phyloP scores from a whole-genome alignment of 1,284 basidiomycete genomes.

The Ustilago xerochloae region DNA sequence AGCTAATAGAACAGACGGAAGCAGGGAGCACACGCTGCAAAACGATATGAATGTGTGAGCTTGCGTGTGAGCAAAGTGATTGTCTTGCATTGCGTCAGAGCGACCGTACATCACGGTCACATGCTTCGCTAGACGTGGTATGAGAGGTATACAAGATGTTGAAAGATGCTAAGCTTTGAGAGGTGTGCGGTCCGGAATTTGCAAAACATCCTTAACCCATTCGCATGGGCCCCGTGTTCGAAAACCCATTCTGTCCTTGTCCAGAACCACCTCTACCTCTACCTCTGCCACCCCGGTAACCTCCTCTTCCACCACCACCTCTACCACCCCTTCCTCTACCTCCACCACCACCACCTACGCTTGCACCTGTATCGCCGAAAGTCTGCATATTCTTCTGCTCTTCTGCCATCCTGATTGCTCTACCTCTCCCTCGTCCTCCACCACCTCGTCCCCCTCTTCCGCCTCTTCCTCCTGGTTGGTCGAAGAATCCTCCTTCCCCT shows the following conservation, averaged over 20 bases:
- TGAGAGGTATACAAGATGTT: not conserved
- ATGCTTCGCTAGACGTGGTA: no score
- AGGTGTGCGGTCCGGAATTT: no score
- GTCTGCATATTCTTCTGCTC: slow-evolving; percentile 64
- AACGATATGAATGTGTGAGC: no score
- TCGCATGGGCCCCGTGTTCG: slow-evolving; percentile 29
- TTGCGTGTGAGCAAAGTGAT: not conserved
- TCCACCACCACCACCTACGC: slow-evolving; percentile 1
- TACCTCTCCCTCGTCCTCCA: slow-evolving; percentile 44
- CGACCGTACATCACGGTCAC: no score
- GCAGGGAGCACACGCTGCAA: no score
- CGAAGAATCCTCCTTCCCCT: slow-evolving; percentile 24
- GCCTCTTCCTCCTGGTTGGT: slow-evolving; percentile 21
- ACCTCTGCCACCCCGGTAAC: slow-evolving; percentile 2
- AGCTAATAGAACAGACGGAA: no score
- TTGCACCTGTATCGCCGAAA: slow-evolving; percentile 60
- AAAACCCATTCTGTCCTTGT: not conserved
- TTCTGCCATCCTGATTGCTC: slow-evolving; percentile 58
- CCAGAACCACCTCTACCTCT: not conserved
- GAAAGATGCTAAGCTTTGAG: not conserved
- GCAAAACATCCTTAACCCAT: slow-evolving; percentile 16
- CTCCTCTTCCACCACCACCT: slow-evolving; percentile 18
- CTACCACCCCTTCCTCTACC: slow-evolving; percentile 15
- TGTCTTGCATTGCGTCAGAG: not conserved
- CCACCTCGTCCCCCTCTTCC: slow-evolving; percentile 35